Evolutionary conservation across 164 flowering plant genomes (phyloP), one percentile per base, ranked within the genome.

Genomic region (Vitis riparia): DNA sequence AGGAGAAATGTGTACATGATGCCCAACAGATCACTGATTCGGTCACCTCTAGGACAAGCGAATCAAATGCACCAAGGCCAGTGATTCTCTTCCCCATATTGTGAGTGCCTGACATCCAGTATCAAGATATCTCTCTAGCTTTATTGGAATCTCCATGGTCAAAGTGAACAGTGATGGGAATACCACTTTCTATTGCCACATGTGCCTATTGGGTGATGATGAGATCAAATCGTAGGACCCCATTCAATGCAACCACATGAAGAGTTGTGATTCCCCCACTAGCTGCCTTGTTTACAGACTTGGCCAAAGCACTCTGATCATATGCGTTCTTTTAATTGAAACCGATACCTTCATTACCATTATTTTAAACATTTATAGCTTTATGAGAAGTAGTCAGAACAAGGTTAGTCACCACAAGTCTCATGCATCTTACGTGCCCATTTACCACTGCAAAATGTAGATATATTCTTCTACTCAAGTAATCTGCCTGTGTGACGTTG

Each of bases 201-300:
- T 88, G 70, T 5, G 99, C 96, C 74, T 92, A 95, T 72, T 92
- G 98, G n/a, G 87, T 91, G 32, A 94, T 85, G 71, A 88, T 81
- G 81, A 92, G 92, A 68, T 92, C 97, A 53, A 92, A 92, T 0
- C 98, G 86, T 8, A 98, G 99, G 4, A 98, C 99, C 98, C 99
- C 91, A 75, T 95, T 90, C 82, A 95, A 75, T 51, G 97, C 98
- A 66, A 94, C 96, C 93, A 92, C 85, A 77, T 91, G 98, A 73
- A 92, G 98, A 79, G 98, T 92, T 55, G 92, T 91, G 56, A 91
- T 85, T 68, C 98, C 96, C 62, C 98, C 96, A 95, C 91, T 19
- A 19, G 23, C 1, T 19, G 23, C 23, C 23, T 19, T 19, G 23
- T 19, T 19, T 19, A 1, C 0, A 81, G 91, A 89, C 78, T 86